Percentiles rank a stretch among this genome's conserved stretches.
Conservation (phyloP, 176 grass and related monocot genomes). For the Olyra latifolia region DNA sequence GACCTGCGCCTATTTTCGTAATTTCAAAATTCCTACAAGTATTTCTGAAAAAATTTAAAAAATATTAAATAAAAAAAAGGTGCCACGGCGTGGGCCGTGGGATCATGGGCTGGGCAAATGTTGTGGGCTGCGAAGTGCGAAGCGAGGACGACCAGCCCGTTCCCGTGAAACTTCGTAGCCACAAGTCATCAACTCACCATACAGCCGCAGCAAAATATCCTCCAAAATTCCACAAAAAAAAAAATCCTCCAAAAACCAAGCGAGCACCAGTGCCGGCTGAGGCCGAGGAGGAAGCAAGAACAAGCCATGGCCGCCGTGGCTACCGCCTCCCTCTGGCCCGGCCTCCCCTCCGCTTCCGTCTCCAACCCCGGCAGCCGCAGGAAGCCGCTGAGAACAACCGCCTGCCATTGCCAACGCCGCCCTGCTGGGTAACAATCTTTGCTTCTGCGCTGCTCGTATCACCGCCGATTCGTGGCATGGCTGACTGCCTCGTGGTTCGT, state of each 20-base stretch:
- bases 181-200: constrained; percentile 4
- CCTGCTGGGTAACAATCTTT: neutral
- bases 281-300: neutral
- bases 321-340: constrained; percentile 31
- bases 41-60: too few species aligned
- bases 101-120: too few species aligned
- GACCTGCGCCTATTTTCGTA: too few species aligned
- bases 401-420: constrained; percentile 24
- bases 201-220: constrained; percentile 11
- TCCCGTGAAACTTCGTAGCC: neutral
- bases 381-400: neutral
- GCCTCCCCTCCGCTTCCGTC: neutral
- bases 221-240: too few species aligned
- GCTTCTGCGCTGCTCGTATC: too few species aligned
- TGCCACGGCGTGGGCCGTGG: too few species aligned
- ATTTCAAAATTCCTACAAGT: too few species aligned
- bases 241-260: neutral
- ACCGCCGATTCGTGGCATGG: too few species aligned
- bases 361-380: neutral
- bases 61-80: too few species aligned
- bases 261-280: neutral
- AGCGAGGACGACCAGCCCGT: too few species aligned
- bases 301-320: constrained; percentile 42
- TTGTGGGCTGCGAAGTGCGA: too few species aligned
- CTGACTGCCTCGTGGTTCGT: neutral